phyloP scores from a whole-genome alignment of 768 basidiomycete species.

The Agrocybe pediades region DNA sequence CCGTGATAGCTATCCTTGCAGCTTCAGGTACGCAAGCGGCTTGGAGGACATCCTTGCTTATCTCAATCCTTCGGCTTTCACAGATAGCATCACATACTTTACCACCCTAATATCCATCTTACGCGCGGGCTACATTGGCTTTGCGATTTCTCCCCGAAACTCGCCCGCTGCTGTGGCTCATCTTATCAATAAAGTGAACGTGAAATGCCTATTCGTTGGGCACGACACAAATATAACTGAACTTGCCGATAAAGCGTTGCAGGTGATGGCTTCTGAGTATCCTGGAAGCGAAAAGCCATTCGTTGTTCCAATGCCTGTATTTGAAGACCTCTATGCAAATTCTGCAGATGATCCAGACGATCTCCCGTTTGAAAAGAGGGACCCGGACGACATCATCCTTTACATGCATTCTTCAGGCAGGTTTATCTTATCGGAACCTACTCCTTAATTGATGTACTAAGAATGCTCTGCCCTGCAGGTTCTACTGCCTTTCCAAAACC shows the following conservation, averaged over 20 bases:
- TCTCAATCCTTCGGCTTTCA: neutral
- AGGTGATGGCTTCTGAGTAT: neutral
- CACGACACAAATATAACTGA: neutral
- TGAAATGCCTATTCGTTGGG: neutral
- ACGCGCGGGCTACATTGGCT: constrained; percentile 4
- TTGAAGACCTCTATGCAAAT: neutral
- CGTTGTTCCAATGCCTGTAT: neutral
- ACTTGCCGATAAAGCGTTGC: neutral
- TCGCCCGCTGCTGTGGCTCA: constrained; percentile 1
- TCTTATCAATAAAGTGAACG: neutral
- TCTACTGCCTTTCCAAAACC: constrained; percentile 1
- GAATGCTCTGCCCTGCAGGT: too few relatives aligned
- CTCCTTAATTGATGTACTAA: neutral
- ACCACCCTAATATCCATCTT: constrained; percentile 4
- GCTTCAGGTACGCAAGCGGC: neutral
- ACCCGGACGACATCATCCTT: neutral
- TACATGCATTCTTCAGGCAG: constrained; percentile 1
- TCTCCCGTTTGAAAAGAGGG: neutral
- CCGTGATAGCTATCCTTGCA: neutral
- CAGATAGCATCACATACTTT: constrained; percentile 11
- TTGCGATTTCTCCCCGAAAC: constrained; percentile 2
- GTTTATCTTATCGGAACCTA: neutral
- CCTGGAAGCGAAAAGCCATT: neutral
- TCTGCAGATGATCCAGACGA: neutral
- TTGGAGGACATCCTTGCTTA: neutral